Percentiles rank a stretch among this genome's conserved stretches.
Conservation (phyloP, 805 yeast species). For the Nakazawaea populi region DNA sequence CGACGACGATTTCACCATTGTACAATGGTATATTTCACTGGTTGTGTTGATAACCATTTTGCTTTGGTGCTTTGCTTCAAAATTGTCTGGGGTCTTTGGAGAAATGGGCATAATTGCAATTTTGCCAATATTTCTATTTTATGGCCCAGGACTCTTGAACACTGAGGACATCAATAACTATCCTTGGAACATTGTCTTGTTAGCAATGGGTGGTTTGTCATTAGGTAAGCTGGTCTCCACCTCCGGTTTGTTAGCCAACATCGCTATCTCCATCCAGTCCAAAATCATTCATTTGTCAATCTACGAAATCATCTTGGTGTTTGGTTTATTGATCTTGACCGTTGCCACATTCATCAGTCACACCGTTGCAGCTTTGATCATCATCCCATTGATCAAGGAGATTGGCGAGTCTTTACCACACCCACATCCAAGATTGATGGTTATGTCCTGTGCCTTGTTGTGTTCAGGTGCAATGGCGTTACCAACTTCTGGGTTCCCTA, state of each 20-base stretch:
- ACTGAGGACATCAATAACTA: slow-evolving; percentile 93
- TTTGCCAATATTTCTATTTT: slow-evolving; percentile 83
- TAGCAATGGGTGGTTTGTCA: slow-evolving; percentile 98
- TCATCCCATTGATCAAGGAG: slow-evolving; percentile 85
- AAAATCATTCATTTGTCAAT: slow-evolving; percentile 63
- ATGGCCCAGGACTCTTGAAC: slow-evolving; percentile 82
- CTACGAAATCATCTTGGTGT: slow-evolving; percentile 67
- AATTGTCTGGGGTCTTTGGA: slow-evolving; percentile 69
- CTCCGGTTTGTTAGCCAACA: slow-evolving; percentile 76
- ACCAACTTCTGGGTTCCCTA: slow-evolving; percentile 97
- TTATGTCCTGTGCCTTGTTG: slow-evolving; percentile 57
- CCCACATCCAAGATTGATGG: slow-evolving; percentile 82
- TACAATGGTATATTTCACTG: slow-evolving; percentile 68
- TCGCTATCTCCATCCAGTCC: slow-evolving; percentile 64
- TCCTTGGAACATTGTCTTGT: slow-evolving; percentile 91
- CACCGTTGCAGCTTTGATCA: slow-evolving; percentile 93
- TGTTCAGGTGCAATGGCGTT: slow-evolving; percentile 97
- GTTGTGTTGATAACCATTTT: slow-evolving; percentile 70
- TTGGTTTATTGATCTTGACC: slow-evolving; percentile 74
- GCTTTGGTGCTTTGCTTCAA: slow-evolving; percentile 86
- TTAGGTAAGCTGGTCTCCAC: slow-evolving; percentile 92
- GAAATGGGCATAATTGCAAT: slow-evolving; percentile 97
- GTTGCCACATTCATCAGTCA: slow-evolving; percentile 96
- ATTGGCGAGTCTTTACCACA: slow-evolving; percentile 71
- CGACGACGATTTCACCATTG: slow-evolving; percentile 59